A percentile compares a stretch with the other conserved stretches of the same genome.
These are phyloP conservation scores for Boletales sp. DNA, from an alignment of 768 basidiomycete genomes.

Conservation along the genomic window DNA sequence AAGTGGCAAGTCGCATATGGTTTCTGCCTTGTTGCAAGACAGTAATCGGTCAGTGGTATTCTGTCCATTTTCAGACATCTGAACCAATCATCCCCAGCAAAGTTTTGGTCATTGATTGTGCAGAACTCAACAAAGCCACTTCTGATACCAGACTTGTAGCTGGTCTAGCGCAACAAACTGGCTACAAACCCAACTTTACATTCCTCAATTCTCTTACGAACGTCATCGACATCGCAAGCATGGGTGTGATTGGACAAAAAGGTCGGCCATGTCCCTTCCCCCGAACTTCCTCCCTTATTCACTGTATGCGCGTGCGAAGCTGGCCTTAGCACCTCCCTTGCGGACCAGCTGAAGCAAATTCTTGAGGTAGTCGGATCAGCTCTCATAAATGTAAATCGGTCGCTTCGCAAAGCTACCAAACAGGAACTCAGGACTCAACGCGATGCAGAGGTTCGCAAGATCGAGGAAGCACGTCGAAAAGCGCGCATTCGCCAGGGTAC, in stretches of 20 bases:
- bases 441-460: constrained; percentile 33
- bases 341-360: constrained; percentile 81
- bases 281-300: background rate
- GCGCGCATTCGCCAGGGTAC: constrained; percentile 56
- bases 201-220: constrained; percentile 78
- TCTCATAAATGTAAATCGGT: constrained; percentile 58
- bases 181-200: constrained; percentile 87
- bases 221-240: constrained; percentile 86
- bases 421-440: constrained; percentile 36
- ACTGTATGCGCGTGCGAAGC: constrained; percentile 41
- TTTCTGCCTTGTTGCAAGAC: constrained; percentile 50
- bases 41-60: constrained; percentile 42
- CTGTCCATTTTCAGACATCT: background rate
- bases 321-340: constrained; percentile 74
- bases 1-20: constrained; percentile 68
- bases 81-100: constrained; percentile 41
- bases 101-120: constrained; percentile 79
- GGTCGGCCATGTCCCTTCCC: constrained; percentile 36
- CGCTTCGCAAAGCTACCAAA: constrained; percentile 44
- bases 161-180: constrained; percentile 74
- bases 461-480: constrained; percentile 36
- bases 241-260: constrained; percentile 96
- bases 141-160: constrained; percentile 69
- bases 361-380: constrained; percentile 74
- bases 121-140: constrained; percentile 60